These are phyloP conservation scores for Croton laevigatus DNA, from an alignment of 441 rosid species.

Conservation along the genomic window DNA sequence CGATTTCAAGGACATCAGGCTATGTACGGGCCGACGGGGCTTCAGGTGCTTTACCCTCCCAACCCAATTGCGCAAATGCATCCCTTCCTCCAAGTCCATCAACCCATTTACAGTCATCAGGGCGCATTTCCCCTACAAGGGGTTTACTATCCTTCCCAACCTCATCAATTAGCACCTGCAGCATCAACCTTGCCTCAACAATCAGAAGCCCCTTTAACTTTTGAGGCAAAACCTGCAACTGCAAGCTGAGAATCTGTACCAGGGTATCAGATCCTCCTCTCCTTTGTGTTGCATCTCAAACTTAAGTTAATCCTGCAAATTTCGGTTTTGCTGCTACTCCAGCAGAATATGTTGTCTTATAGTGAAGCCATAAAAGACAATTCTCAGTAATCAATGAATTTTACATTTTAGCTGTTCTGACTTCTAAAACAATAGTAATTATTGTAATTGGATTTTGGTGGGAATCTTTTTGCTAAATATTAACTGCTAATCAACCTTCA, in stretches of 20 bases:
- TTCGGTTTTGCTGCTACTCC: background rate
- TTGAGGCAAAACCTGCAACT: constrained; percentile 8
- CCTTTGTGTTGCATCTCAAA: background rate
- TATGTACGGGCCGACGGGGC: constrained; percentile 29
- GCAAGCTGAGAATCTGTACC: constrained; percentile 5
- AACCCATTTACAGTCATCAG: constrained; percentile 9
- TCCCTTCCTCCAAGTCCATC: constrained; percentile 21
- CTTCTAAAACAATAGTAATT: background rate
- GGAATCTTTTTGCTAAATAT: background rate
- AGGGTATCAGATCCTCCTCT: background rate
- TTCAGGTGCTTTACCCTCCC: constrained; percentile 41
- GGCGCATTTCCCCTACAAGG: constrained; percentile 18
- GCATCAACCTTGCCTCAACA: constrained; percentile 15
- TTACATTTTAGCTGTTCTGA: background rate
- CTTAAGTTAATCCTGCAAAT: background rate
- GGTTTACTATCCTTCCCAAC: constrained; percentile 19
- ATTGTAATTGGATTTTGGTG: constrained; percentile 2
- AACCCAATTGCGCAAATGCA: constrained; percentile 23
- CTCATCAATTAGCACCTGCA: constrained; percentile 18
- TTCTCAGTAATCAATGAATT: constrained; percentile 1
- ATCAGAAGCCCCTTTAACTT: constrained; percentile 9
- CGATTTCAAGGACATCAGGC: constrained; percentile 36
- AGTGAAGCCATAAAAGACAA: background rate
- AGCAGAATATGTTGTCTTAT: background rate
- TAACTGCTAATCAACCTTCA: background rate